Conservation (phyloP, 2,329 filamentous ascomycete genomes). For the Blumeria hordei region DNA sequence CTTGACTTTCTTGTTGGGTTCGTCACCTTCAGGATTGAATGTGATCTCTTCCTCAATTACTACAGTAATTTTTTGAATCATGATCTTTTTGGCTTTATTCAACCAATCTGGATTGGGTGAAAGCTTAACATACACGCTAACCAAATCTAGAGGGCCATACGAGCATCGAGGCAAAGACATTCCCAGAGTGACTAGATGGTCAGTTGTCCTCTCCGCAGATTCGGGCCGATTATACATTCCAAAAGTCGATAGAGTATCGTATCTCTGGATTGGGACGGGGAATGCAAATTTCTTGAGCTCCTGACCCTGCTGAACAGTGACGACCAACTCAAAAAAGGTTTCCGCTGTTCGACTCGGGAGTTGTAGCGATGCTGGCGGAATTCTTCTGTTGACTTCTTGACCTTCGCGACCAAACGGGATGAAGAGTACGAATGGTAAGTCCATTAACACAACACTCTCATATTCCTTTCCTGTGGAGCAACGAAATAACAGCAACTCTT, state of each 20-base stretch:
- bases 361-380: conserved; percentile 79
- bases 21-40: conserved; percentile 95
- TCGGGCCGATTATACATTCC: conserved; percentile 98
- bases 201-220: conserved; percentile 59
- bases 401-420: conserved; percentile 85
- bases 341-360: conserved; percentile 84
- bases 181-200: conserved; percentile 75
- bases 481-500: conserved; percentile 79
- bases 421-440: conserved; percentile 89
- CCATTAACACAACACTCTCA: conserved; percentile 83
- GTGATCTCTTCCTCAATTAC: conserved; percentile 93
- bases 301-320: conserved; percentile 79
- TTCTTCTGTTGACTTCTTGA: conserved; percentile 68
- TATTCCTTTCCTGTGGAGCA: conserved; percentile 64
- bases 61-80: conserved; percentile 82
- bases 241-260: conserved; percentile 93
- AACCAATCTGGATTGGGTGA: conserved; percentile 83
- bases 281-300: conserved; percentile 81
- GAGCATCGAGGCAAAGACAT: conserved; percentile 91
- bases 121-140: conserved; percentile 87
- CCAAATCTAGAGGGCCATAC: conserved; percentile 83
- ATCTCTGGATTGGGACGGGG: conserved; percentile 72
- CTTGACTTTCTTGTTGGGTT: conserved; percentile 75
- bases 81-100: conserved; percentile 71
- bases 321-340: conserved; percentile 89